Evolutionary conservation across 1,139 yeast genomes (phyloP).

Genomic region (Dujonia santamariae): DNA sequence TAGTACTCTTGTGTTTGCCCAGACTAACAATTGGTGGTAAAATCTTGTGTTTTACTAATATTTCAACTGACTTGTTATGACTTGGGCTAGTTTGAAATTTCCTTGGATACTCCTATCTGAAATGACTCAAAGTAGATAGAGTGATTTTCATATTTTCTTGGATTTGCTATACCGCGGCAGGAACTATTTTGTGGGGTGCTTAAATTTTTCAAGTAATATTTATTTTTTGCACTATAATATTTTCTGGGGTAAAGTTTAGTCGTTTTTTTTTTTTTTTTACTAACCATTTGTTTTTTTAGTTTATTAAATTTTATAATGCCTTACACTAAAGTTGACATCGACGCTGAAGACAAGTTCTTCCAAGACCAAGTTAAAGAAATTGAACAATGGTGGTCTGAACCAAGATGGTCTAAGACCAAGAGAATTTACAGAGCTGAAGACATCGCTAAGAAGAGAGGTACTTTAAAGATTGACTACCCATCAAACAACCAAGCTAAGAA

Average conservation of each 20-base stretch:
- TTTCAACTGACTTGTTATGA: too few species aligned
- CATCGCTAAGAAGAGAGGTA: conserved; percentile 85
- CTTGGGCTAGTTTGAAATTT: too few species aligned
- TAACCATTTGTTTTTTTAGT: not conserved
- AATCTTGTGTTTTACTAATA: too few species aligned
- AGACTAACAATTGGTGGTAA: too few species aligned
- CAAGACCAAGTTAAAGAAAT: conserved; percentile 70
- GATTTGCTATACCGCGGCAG: too few species aligned
- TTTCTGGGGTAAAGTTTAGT: not conserved
- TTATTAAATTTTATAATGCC: conserved; percentile 29
- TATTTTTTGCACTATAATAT: not conserved
- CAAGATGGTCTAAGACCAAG: conserved; percentile 87
- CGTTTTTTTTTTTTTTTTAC: not conserved
- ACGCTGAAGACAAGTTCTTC: conserved; percentile 63
- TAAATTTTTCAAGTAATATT: not conserved
- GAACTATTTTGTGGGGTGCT: too few species aligned
- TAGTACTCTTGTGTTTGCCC: too few species aligned
- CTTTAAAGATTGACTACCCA: conserved; percentile 65
- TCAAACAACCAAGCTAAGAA: conserved; percentile 83
- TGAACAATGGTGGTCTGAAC: conserved; percentile 86
- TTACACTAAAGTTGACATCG: conserved; percentile 52
- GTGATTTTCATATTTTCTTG: not conserved
- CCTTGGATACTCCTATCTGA: too few species aligned
- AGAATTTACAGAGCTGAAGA: conserved; percentile 89
- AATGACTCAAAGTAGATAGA: too few species aligned